Base-by-base conservation (phyloP, 2,329 filamentous ascomycete genomes). In the Trichoderma sp. region DNA sequence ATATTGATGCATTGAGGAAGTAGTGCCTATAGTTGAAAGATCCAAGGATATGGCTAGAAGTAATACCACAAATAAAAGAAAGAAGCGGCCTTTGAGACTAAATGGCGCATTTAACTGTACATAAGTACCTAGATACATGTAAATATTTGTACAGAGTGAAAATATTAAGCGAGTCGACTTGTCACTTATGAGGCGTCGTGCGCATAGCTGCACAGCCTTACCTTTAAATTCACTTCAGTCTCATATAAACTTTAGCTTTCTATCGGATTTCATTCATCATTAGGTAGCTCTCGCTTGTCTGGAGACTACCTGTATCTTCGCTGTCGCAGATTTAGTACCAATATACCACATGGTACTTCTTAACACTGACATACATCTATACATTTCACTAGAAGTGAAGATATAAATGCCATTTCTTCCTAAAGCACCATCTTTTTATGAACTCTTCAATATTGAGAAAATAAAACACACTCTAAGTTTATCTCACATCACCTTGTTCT, bases 181-280 rank as follows among this genome's bases (percentile, higher is more conserved):
- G 59, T 63, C 59, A 63, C 43, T 61, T 49, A 43, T 61, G 43
- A 26, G 59, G 8, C 39, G 32, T 61, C 43, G 34, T 26, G n/a
- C n/a, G n/a, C 59, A 63, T 63, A 14, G 49, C 30, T 26, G 26
- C 26, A 26, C 26, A 18, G 30, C n/a, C 43, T 52, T 24, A 26
- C 37, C 30, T 63, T 21, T 21, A 63, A 34, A 30, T 32, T 8
- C 52, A 52, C 43, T 21, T 63, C 46, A 51, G 51, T 37, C 28
- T 3, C 46, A 24, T 32, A 52, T 11, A 24, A 6, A n/a, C 4
- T 21, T 52, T 21, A 16, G 2, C 18, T 18, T 51, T 34, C 8
- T 0, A 34, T 6, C 14, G 11, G 16, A 37, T 52, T 14, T 10
- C n/a, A 28, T 34, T 28, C 30, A 6, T 24, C 1, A 13, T 24